phyloP scores from a whole-genome alignment of 768 basidiomycete species.

The Tylopilus rubrobrunneus region DNA sequence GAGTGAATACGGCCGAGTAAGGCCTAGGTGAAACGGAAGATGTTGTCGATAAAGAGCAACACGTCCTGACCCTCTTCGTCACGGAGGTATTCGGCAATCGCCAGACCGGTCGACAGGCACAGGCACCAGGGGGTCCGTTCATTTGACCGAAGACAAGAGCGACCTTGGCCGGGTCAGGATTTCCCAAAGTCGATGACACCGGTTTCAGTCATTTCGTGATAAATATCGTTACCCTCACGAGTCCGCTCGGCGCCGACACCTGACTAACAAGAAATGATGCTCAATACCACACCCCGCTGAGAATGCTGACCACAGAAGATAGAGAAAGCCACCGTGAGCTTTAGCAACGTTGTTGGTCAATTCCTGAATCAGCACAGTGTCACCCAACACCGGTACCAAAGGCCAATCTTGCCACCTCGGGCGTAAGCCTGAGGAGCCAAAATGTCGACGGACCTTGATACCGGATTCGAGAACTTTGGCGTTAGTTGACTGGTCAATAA shows the following conservation, averaged over 20 bases:
- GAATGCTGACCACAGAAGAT: slow-evolving; percentile 84
- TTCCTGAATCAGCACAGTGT: slow-evolving; percentile 99
- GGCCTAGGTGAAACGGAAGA: slow-evolving; percentile 99
- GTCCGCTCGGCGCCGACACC: slow-evolving; percentile 99
- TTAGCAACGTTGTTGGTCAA: slow-evolving; percentile 99
- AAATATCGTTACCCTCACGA: slow-evolving; percentile 99
- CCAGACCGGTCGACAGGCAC: slow-evolving; percentile 99
- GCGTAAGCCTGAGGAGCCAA: slow-evolving; percentile 99
- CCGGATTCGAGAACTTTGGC: slow-evolving; percentile 99
- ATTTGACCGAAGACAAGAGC: slow-evolving; percentile 99
- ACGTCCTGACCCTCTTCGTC: slow-evolving; percentile 99
- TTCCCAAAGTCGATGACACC: slow-evolving; percentile 99
- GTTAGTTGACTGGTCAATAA: slow-evolving; percentile 98
- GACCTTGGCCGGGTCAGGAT: slow-evolving; percentile 99
- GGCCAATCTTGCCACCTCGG: slow-evolving; percentile 99
- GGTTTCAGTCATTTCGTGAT: slow-evolving; percentile 99
- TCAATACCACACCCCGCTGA: background rate
- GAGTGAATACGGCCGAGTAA: slow-evolving; percentile 99
- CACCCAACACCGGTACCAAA: slow-evolving; percentile 99
- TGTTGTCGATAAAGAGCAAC: slow-evolving; percentile 99
- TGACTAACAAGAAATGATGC: slow-evolving; percentile 25
- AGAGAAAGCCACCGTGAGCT: slow-evolving; percentile 99
- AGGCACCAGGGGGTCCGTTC: slow-evolving; percentile 99
- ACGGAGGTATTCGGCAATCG: slow-evolving; percentile 99
- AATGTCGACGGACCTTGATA: slow-evolving; percentile 99